These are phyloP conservation scores for Adansonia digitata DNA, from an alignment of 345 rosid species.

Conservation along the genomic window DNA sequence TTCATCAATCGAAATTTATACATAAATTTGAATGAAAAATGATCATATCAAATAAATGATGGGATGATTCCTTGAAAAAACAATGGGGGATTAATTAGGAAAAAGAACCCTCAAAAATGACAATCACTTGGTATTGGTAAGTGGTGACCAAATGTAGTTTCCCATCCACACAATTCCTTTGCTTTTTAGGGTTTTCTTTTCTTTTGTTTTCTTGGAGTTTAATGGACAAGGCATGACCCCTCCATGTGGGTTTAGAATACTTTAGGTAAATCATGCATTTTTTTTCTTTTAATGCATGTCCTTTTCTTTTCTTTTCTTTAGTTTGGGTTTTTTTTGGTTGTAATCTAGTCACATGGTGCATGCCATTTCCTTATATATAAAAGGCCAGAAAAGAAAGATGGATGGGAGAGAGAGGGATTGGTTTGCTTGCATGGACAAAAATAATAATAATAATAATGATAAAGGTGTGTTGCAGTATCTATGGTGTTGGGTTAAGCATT, in stretches of 20 bases:
- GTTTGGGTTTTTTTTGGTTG: neutral
- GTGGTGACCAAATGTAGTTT: neutral
- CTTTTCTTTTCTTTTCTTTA: neutral
- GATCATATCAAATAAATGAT: neutral
- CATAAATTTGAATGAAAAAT: neutral
- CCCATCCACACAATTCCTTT: neutral
- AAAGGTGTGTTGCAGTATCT: neutral
- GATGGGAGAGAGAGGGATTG: neutral
- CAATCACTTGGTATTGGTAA: too few relatives aligned
- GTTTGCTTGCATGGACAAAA: neutral
- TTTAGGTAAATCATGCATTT: constrained; percentile 12
- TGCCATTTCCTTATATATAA: neutral
- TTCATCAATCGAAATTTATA: too few relatives aligned
- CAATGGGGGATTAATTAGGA: neutral
- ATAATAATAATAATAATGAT: too few relatives aligned
- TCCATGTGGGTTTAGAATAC: constrained; percentile 23
- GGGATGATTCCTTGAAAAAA: neutral
- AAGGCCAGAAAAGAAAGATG: too few relatives aligned
- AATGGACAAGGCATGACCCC: constrained; percentile 15
- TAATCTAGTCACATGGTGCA: neutral
- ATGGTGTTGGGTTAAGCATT: constrained; percentile 3
- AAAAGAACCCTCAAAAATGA: too few relatives aligned
- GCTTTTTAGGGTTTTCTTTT: neutral
- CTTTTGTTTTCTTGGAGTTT: constrained; percentile 3
- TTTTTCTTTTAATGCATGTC: constrained; percentile 3